phyloP scores from a whole-genome alignment of 2,329 filamentous ascomycete genomes.

The Grosmannia clavigera region DNA sequence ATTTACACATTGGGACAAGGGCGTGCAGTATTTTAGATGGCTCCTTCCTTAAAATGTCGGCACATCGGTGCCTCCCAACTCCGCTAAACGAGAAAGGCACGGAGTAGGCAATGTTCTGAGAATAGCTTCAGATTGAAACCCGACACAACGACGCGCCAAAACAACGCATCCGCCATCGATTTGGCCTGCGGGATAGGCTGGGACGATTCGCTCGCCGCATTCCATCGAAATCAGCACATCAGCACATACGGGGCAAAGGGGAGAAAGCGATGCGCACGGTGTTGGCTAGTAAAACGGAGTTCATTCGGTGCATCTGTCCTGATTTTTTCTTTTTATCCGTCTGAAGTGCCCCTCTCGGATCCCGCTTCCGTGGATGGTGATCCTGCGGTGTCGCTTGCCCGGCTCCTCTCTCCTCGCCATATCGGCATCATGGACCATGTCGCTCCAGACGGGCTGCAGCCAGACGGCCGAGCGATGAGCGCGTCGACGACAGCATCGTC shows the following conservation, averaged over 20 bases:
- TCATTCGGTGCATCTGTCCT: background rate
- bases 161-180: background rate
- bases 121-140: background rate
- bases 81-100: conserved; percentile 3
- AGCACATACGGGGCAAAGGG: background rate
- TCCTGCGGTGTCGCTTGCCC: background rate
- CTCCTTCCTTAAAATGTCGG: conserved; percentile 3
- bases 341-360: background rate
- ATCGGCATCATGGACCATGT: background rate
- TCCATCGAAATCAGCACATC: background rate
- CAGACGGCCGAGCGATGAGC: background rate
- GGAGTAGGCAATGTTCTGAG: background rate
- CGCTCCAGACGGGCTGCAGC: background rate
- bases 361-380: too few species aligned
- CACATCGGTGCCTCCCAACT: conserved; percentile 10
- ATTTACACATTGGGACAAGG: background rate
- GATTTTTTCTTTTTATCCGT: background rate
- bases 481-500: background rate
- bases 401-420: background rate
- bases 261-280: background rate
- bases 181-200: background rate
- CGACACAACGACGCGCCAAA: background rate
- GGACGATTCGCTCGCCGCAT: background rate
- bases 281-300: background rate
- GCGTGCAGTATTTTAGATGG: background rate